Conservation (phyloP, 2,329 filamentous ascomycete species). For the Nemania abortiva region DNA sequence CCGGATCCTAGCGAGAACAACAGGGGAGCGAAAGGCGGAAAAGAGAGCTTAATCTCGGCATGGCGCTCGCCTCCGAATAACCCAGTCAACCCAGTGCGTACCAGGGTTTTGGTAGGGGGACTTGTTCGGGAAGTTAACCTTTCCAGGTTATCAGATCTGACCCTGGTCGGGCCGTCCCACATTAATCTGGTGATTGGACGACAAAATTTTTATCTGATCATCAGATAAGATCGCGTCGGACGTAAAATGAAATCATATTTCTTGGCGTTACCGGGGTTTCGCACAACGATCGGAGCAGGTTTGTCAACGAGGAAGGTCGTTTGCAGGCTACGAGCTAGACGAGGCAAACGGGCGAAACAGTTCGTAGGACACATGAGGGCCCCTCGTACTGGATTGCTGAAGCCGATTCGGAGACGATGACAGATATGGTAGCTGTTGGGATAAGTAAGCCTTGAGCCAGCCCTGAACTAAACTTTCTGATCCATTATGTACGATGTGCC, state of each 20-base stretch:
- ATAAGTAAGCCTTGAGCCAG: not conserved
- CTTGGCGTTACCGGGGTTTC: slow-evolving; percentile 42
- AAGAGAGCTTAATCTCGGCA: slow-evolving; percentile 26
- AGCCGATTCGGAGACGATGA: slow-evolving; percentile 23
- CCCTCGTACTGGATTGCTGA: not conserved
- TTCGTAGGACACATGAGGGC: not conserved
- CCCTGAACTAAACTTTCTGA: not conserved
- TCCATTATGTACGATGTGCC: not conserved
- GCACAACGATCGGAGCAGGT: slow-evolving; percentile 34
- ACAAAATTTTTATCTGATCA: slow-evolving; percentile 43
- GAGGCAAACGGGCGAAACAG: not conserved
- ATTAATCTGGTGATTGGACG: slow-evolving; percentile 20
- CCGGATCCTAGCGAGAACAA: slow-evolving; percentile 1
- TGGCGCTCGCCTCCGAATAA: slow-evolving; percentile 8
- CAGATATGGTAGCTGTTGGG: slow-evolving; percentile 3
- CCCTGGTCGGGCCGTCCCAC: slow-evolving; percentile 23
- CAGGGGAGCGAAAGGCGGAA: slow-evolving; percentile 12
- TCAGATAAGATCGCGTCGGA: slow-evolving; percentile 48
- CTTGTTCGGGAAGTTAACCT: slow-evolving; percentile 21
- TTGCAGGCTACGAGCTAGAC: slow-evolving; percentile 1
- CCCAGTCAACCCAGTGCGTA: not conserved
- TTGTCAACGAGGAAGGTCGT: slow-evolving; percentile 34
- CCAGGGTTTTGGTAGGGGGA: slow-evolving; percentile 10
- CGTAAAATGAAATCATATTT: slow-evolving; percentile 28
- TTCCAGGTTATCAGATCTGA: slow-evolving; percentile 34